phyloP scores from a whole-genome alignment of 2,329 filamentous ascomycete genomes.

The Cryphonectria radicalis region DNA sequence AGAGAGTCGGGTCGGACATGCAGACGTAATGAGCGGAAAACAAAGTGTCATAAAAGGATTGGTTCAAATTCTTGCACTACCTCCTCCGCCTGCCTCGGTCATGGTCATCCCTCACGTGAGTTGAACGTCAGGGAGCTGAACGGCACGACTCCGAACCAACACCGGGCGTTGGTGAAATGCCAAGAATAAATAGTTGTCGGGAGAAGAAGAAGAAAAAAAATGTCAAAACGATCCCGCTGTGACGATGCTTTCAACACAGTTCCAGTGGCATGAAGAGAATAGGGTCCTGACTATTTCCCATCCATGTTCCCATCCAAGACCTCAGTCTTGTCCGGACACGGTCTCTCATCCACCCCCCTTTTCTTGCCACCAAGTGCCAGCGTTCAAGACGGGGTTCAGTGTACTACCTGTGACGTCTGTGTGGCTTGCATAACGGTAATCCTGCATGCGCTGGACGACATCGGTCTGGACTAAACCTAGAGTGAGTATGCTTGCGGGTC shows the following conservation, averaged over 20 bases:
- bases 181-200: slow-evolving; percentile 2
- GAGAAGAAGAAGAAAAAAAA: background rate
- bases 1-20: background rate
- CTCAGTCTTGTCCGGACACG: background rate
- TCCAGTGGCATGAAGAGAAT: background rate
- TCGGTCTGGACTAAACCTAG: background rate
- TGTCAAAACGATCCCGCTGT: slow-evolving; percentile 4
- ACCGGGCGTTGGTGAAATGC: background rate
- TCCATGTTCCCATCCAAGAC: background rate
- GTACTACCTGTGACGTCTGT: background rate
- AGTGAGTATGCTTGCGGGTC: background rate
- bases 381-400: background rate
- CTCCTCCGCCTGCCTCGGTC: background rate
- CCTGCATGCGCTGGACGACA: background rate
- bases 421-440: background rate
- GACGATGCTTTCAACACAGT: background rate
- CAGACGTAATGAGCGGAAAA: background rate
- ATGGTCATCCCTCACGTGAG: background rate
- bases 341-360: background rate
- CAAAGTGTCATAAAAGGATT: slow-evolving; percentile 1
- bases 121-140: background rate
- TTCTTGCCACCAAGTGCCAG: background rate
- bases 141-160: background rate
- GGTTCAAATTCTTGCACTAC: slow-evolving; percentile 3
- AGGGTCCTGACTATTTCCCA: background rate